Conservation (phyloP, 202 grass and related monocot species). For the Digitaria exilis region DNA sequence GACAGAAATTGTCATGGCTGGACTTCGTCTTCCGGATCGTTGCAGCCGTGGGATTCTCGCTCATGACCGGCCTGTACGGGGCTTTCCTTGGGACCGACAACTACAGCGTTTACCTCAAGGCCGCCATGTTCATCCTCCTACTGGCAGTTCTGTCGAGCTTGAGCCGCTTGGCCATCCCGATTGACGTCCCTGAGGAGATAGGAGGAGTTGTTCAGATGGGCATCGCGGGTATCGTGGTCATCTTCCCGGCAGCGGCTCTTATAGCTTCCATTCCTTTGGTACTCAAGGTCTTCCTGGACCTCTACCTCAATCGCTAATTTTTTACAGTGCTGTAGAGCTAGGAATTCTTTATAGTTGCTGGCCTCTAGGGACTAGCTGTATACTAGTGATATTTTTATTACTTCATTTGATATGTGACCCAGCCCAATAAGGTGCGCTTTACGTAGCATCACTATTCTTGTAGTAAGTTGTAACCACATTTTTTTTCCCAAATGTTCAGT, state of each 20-base stretch:
- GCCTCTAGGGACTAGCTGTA: no score
- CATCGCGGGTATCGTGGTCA: neutral
- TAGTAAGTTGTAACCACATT: no score
- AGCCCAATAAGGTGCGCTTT: no score
- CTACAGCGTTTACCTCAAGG: conserved; percentile 23
- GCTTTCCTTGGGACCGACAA: conserved; percentile 25
- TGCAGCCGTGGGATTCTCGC: neutral
- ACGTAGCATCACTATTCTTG: no score
- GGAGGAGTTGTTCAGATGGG: neutral
- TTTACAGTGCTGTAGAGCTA: no score
- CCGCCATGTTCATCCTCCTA: conserved; percentile 33
- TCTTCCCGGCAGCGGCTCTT: neutral
- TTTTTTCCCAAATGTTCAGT: no score
- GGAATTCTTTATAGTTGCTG: no score
- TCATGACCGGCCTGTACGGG: conserved; percentile 29
- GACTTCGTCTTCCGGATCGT: conserved; percentile 7
- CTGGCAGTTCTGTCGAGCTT: conserved; percentile 28
- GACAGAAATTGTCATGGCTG: neutral
- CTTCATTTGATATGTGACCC: no score
- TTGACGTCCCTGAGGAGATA: neutral
- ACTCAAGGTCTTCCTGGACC: neutral
- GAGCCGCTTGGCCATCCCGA: conserved; percentile 17
- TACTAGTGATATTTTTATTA: neutral
- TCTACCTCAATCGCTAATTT: neutral
- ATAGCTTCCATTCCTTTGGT: neutral